Conservation (phyloP, 1,284 basidiomycete species). For the Xanthoconium separans region DNA sequence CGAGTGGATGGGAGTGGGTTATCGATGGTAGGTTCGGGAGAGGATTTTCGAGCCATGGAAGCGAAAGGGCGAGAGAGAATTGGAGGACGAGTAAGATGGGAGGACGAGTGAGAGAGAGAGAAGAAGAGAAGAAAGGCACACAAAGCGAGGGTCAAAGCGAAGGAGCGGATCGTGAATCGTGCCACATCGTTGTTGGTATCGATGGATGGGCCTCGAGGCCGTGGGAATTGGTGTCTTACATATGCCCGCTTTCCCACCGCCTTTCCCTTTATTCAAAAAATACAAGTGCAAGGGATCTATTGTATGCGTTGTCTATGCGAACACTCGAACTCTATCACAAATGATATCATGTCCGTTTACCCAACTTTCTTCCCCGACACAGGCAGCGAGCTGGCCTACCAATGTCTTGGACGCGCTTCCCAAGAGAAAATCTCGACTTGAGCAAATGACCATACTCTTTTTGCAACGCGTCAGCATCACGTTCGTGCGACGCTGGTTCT, state of each 20-base stretch:
- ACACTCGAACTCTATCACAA: background rate
- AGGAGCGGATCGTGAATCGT: background rate
- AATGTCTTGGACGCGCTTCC: constrained; percentile 41
- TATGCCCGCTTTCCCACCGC: background rate
- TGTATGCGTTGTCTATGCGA: background rate
- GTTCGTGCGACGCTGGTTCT: constrained; percentile 52
- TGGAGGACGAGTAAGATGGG: background rate
- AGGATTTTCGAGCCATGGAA: background rate
- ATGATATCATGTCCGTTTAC: constrained; percentile 19
- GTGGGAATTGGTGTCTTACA: background rate
- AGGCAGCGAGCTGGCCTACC: constrained; percentile 46
- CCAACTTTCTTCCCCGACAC: constrained; percentile 41
- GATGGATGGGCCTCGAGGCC: background rate
- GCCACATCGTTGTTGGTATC: constrained; percentile 2
- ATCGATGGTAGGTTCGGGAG: background rate
- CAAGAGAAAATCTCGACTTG: constrained; percentile 46
- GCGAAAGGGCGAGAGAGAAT: background rate
- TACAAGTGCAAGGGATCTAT: background rate
- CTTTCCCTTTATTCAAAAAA: background rate
- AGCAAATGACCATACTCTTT: constrained; percentile 52
- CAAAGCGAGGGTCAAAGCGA: constrained; percentile 1
- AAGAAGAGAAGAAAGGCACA: too few species aligned
- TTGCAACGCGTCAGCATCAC: constrained; percentile 70
- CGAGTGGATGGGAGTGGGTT: constrained; percentile 15
- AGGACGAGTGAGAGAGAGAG: background rate